Evolutionary conservation across 169 alveolate genomes (phyloP).

Genomic region (Plasmodium ovale): DNA sequence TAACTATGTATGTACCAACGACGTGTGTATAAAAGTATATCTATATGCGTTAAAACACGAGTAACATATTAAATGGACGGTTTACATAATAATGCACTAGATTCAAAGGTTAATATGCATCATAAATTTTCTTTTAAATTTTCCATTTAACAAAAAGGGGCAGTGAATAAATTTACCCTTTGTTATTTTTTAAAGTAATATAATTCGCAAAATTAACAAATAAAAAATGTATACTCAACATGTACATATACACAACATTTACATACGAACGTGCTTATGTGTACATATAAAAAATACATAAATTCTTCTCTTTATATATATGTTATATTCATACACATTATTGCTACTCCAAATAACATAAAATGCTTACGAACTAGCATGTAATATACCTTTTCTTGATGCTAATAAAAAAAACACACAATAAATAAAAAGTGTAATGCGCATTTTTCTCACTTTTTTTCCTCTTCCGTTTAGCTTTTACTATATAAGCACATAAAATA

Average conservation of each 20-base stretch:
- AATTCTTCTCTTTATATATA: background rate
- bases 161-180: background rate
- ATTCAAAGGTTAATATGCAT: too few relatives aligned
- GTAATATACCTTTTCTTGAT: background rate
- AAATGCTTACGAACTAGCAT: conserved; percentile 3
- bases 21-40: too few relatives aligned
- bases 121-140: conserved; percentile 20
- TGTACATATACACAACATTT: too few relatives aligned
- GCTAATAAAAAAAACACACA: background rate
- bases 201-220: conserved; percentile 25
- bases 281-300: background rate
- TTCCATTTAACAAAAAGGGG: conserved; percentile 15
- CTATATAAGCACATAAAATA: too few relatives aligned
- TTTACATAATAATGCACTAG: too few relatives aligned
- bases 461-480: too few relatives aligned
- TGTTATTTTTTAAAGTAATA: background rate
- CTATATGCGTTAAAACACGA: too few relatives aligned
- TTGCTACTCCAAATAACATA: background rate
- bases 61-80: too few relatives aligned
- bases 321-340: conserved; percentile 8
- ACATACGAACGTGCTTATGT: too few relatives aligned
- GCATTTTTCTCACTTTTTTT: background rate
- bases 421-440: background rate
- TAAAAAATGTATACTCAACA: background rate
- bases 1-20: too few relatives aligned